Evolutionary conservation across 106 monocot species (phyloP), one percentile per base, ranked within the genome.

Genomic region (Dioscorea dumetorum): DNA sequence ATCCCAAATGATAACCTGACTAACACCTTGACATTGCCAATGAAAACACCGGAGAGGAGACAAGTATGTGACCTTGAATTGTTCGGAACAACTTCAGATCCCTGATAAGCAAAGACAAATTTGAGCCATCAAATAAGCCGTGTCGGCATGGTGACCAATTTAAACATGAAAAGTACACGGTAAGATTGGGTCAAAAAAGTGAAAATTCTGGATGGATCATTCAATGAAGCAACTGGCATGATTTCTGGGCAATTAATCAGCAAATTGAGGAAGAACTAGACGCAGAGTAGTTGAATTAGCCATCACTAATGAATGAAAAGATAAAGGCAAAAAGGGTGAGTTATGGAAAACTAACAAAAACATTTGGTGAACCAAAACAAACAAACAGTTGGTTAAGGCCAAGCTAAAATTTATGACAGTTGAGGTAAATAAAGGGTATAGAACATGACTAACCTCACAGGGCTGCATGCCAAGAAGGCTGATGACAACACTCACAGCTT

Each of bases 381-480:
- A 41, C 41, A 41, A 41, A 41, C 10, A 41, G 10, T 41, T 41
- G 41, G 41, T 41, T 41, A 0, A 8, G 10, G 41, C 10, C 41
- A 41, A 6, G 41, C 3, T 41, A 41, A 6, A 41, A 0, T 41
- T 0, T 6, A 41, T 41, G 41, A 41, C 6, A 41, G 41, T 10
- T 41, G 0, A 41, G 3, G 6, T 41, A 8, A 10, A 41, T 41
- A n/a, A n/a, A n/a, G n/a, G 41, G 41, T 8, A 8, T 41, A 41
- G 41, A 41, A 41, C 6, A 5, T 6, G 41, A 41, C 85, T 79
- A 70, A 99, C 99, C 85, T 99, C 99, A 48, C 99, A 99, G 5
- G 99, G 87, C 62, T 87, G 90, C 93, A 99, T 93, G 78, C 99
- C 99, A 64, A 99, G 87, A 66, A 99, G 83, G 72, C 66, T 73